Conservation (phyloP, 352 stramenopile genomes). For the Pythium oligandrum region DNA sequence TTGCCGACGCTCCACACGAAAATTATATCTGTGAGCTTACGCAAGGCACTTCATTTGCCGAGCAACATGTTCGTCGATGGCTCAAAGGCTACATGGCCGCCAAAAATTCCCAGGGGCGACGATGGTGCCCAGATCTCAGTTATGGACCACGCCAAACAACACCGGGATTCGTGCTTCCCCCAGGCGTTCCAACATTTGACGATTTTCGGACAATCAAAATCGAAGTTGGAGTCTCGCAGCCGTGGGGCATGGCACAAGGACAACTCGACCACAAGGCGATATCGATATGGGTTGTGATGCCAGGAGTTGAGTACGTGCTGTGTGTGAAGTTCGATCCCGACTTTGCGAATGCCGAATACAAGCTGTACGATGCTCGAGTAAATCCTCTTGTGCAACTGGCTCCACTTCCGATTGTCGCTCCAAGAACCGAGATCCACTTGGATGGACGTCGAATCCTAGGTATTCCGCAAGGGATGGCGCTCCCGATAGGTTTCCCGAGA, state of each 20-base stretch:
- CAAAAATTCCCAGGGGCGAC: constrained; percentile 26
- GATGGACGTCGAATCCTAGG: constrained; percentile 31
- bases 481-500: constrained; percentile 22
- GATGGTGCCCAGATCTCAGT: constrained; percentile 23
- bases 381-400: constrained; percentile 22
- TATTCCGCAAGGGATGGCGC: constrained; percentile 26
- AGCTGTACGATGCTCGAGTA: constrained; percentile 33
- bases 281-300: constrained; percentile 26
- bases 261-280: constrained; percentile 35
- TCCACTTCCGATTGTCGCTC: constrained; percentile 28
- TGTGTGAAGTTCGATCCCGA: constrained; percentile 31
- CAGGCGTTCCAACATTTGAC: constrained; percentile 27
- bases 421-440: constrained; percentile 29
- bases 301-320: constrained; percentile 37
- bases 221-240: constrained; percentile 31
- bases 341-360: constrained; percentile 33
- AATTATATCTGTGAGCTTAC: constrained; percentile 6
- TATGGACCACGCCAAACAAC: constrained; percentile 26
- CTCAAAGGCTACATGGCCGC: constrained; percentile 13
- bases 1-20: constrained; percentile 14
- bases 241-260: constrained; percentile 29
- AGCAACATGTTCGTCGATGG: constrained; percentile 9
- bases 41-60: constrained; percentile 6
- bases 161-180: constrained; percentile 26
- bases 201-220: constrained; percentile 33